These are phyloP conservation scores for Medicago ruthenica DNA, from an alignment of 306 rosid genomes.

Conservation along the genomic window DNA sequence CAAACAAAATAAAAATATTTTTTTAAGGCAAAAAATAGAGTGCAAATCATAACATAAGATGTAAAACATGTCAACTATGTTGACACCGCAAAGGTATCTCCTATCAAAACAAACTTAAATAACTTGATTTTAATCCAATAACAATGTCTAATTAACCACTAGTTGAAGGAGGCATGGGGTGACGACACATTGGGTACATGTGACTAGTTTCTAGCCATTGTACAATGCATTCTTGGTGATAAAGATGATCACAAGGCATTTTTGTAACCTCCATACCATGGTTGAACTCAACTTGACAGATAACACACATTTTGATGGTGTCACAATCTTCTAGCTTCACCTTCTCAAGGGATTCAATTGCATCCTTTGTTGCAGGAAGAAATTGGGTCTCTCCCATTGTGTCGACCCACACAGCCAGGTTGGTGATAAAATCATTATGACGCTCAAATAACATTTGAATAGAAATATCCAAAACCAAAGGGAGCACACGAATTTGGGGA, in stretches of 20 bases:
- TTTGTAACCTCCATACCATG: not conserved
- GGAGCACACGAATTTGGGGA: not conserved
- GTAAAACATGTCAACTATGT: no score
- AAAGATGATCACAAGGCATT: slow-evolving; percentile 38
- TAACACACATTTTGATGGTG: not conserved
- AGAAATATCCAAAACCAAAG: slow-evolving; percentile 18
- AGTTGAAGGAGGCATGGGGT: slow-evolving; percentile 3
- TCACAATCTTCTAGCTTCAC: slow-evolving; percentile 5
- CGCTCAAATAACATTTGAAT: not conserved
- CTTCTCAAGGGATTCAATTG: slow-evolving; percentile 27
- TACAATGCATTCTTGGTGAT: slow-evolving; percentile 30
- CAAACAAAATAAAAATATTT: no score
- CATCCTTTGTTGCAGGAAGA: slow-evolving; percentile 30
- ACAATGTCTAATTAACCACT: not conserved
- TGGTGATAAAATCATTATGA: not conserved
- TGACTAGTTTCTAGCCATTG: slow-evolving; percentile 27
- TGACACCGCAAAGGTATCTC: no score
- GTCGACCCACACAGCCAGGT: not conserved
- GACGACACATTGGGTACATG: slow-evolving; percentile 35
- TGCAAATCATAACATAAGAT: no score
- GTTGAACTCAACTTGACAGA: slow-evolving; percentile 9
- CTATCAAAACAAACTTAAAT: not conserved
- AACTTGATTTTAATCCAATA: not conserved
- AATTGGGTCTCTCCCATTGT: not conserved
- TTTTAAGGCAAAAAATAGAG: no score